phyloP scores from a whole-genome alignment of 2,329 filamentous ascomycete species.

The Chaetomium sp. region DNA sequence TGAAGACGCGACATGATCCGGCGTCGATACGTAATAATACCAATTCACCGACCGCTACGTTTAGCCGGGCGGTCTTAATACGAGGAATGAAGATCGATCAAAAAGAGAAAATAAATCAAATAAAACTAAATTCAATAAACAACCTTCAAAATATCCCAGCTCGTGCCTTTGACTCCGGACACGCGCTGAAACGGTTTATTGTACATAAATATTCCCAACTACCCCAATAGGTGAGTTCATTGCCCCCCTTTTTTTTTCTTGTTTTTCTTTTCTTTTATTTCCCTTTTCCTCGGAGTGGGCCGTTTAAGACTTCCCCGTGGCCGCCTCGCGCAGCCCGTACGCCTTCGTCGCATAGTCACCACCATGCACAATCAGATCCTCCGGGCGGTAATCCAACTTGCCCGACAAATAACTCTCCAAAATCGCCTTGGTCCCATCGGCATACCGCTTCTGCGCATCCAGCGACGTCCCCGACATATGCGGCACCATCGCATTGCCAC shows the following conservation, averaged over 20 bases:
- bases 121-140: too few relatives aligned
- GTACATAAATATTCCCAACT: too few relatives aligned
- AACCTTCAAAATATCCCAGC: too few relatives aligned
- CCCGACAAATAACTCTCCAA: slow-evolving; percentile 86
- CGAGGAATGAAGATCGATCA: too few relatives aligned
- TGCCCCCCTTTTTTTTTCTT: background rate
- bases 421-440: slow-evolving; percentile 81
- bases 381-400: slow-evolving; percentile 75
- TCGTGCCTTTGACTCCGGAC: too few relatives aligned
- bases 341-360: slow-evolving; percentile 95
- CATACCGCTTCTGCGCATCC: slow-evolving; percentile 91
- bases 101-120: too few relatives aligned
- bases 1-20: slow-evolving; percentile 5
- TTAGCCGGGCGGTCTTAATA: too few relatives aligned
- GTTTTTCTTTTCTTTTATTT: background rate
- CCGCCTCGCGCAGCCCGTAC: slow-evolving; percentile 64
- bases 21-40: slow-evolving; percentile 7
- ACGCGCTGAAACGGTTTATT: too few relatives aligned
- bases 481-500: slow-evolving; percentile 96
- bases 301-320: background rate
- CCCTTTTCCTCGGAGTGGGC: too few relatives aligned
- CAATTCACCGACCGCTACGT: too few relatives aligned
- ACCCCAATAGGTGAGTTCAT: too few relatives aligned
- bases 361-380: slow-evolving; percentile 85
- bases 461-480: slow-evolving; percentile 99